phyloP scores from a whole-genome alignment of 176 grass and related monocot species.

The Phyllostachys edulis region DNA sequence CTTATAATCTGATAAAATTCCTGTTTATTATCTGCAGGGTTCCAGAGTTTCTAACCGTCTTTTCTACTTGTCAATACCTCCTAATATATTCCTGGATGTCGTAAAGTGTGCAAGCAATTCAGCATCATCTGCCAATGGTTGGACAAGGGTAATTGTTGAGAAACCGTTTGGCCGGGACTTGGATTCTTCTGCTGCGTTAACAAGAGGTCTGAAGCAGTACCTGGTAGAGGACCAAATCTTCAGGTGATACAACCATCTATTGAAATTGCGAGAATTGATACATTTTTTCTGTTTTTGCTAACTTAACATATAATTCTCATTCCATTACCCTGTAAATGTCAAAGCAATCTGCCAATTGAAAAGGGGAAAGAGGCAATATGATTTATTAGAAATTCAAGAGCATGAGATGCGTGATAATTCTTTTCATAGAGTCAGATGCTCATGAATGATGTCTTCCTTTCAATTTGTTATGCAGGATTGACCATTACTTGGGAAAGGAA shows the following conservation, averaged over 20 bases:
- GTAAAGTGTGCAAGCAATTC: slow-evolving; percentile 91
- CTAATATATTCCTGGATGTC: slow-evolving; percentile 96
- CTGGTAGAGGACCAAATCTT: slow-evolving; percentile 97
- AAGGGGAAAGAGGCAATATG: not conserved
- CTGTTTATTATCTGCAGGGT: slow-evolving; percentile 54
- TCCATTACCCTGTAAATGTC: not conserved
- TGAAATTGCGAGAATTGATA: not conserved
- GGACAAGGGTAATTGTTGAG: slow-evolving; percentile 97
- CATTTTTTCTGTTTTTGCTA: not conserved
- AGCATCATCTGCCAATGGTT: slow-evolving; percentile 74
- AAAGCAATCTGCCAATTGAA: not conserved
- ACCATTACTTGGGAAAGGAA: slow-evolving; percentile 92
- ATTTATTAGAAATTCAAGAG: not conserved
- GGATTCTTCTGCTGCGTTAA: slow-evolving; percentile 90
- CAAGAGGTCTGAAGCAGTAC: slow-evolving; percentile 82
- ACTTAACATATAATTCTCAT: not conserved
- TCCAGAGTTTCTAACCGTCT: slow-evolving; percentile 76
- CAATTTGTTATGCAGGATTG: slow-evolving; percentile 57
- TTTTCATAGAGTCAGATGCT: slow-evolving; percentile 4
- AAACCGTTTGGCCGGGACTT: slow-evolving; percentile 90
- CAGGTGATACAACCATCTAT: slow-evolving; percentile 53
- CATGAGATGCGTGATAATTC: not conserved
- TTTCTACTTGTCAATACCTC: slow-evolving; percentile 94
- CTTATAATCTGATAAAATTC: slow-evolving; percentile 7
- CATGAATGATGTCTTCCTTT: slow-evolving; percentile 24